phyloP scores from a whole-genome alignment of 2,329 filamentous ascomycete species.

The Intubia oerlemansii region DNA sequence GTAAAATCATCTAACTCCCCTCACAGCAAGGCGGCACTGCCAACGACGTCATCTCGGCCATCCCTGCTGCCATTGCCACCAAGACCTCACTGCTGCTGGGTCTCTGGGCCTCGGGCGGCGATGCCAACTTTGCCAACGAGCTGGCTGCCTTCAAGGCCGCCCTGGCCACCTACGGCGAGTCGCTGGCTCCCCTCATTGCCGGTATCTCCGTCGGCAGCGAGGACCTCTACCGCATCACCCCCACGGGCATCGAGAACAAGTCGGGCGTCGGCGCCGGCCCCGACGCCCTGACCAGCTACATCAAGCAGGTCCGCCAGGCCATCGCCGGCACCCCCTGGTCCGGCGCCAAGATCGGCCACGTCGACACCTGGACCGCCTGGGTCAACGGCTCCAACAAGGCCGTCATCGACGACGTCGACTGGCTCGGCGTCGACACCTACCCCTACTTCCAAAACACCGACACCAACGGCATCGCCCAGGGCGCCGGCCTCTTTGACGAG shows the following conservation, averaged over 20 bases:
- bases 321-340: conserved; percentile 40
- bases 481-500: conserved; percentile 43
- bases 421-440: conserved; percentile 69
- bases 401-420: conserved; percentile 52
- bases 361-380: conserved; percentile 75
- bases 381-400: conserved; percentile 50
- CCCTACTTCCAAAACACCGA: conserved; percentile 59
- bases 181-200: conserved; percentile 44
- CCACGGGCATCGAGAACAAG: conserved; percentile 41
- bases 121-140: conserved; percentile 46
- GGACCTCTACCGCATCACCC: conserved; percentile 64
- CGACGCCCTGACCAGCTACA: conserved; percentile 42
- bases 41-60: conserved; percentile 45
- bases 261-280: conserved; percentile 41
- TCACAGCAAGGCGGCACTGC: conserved; percentile 36
- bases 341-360: conserved; percentile 47
- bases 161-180: conserved; percentile 43
- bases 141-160: conserved; percentile 48
- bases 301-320: conserved; percentile 41
- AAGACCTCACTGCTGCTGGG: conserved; percentile 63
- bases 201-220: conserved; percentile 77
- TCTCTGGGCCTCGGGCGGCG: conserved; percentile 58
- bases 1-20: conserved; percentile 3
- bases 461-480: conserved; percentile 42
- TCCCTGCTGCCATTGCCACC: conserved; percentile 65